These are phyloP conservation scores for Coniophora puteana DNA, from an alignment of 1,284 basidiomycete species.

Conservation along the genomic window DNA sequence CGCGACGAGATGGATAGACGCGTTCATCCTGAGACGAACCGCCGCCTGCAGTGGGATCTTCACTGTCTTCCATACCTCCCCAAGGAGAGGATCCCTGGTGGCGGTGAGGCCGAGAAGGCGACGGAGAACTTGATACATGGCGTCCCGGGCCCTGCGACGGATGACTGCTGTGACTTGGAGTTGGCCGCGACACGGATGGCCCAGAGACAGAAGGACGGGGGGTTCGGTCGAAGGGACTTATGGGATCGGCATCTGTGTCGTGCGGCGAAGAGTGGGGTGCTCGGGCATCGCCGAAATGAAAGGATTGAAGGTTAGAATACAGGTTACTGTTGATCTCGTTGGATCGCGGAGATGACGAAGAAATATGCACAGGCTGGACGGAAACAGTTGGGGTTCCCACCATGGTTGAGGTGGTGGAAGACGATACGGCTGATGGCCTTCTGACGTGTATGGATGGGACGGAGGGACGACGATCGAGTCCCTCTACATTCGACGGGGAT, in stretches of 20 bases:
- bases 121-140: conserved; percentile 15
- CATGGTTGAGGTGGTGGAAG: not conserved
- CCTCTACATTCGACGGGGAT: too few species aligned
- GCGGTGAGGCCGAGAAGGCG: conserved; percentile 13
- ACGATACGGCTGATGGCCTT: not conserved
- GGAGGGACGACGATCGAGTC: too few species aligned
- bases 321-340: conserved; percentile 10
- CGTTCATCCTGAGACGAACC: conserved; percentile 22
- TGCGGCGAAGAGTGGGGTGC: conserved; percentile 8
- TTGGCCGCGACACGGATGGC: conserved; percentile 18
- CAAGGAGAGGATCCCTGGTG: conserved; percentile 13
- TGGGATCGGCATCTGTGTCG: conserved; percentile 13
- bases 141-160: conserved; percentile 33
- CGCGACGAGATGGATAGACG: conserved; percentile 12
- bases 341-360: not conserved
- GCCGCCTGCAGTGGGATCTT: conserved; percentile 27
- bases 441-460: not conserved
- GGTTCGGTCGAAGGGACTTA: conserved; percentile 39
- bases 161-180: conserved; percentile 31
- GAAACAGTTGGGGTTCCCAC: not conserved
- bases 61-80: conserved; percentile 26
- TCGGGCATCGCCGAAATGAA: conserved; percentile 21
- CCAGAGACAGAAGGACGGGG: conserved; percentile 49
- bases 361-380: conserved; percentile 4
- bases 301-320: conserved; percentile 24